Conservation (phyloP, 352 stramenopile species). For the Thalassiosira hispida region DNA sequence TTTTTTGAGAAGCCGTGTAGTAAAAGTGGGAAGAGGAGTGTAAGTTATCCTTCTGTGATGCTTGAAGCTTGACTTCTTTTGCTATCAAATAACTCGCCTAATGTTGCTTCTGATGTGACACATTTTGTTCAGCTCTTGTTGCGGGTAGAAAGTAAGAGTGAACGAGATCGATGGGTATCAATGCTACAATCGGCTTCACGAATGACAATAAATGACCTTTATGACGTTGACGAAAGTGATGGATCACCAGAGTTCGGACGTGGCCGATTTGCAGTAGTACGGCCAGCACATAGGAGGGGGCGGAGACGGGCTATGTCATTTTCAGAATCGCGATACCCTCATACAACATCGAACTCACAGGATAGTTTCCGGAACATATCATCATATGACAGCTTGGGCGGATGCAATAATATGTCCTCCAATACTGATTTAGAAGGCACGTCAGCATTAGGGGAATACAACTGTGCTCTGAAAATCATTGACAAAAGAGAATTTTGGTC, state of each 20-base stretch:
- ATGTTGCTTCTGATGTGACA: not conserved
- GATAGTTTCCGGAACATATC: conserved; percentile 44
- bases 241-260: conserved; percentile 55
- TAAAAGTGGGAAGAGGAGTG: conserved; percentile 58
- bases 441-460: conserved; percentile 27
- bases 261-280: conserved; percentile 74
- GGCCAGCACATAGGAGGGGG: conserved; percentile 54
- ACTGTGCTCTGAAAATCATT: conserved; percentile 83
- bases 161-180: conserved; percentile 72
- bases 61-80: not conserved
- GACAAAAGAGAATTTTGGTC: conserved; percentile 85
- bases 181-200: conserved; percentile 66
- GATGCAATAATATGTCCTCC: conserved; percentile 29
- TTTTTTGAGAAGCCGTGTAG: conserved; percentile 69
- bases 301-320: conserved; percentile 19
- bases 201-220: conserved; percentile 72
- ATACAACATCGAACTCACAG: conserved; percentile 35
- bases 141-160: conserved; percentile 58
- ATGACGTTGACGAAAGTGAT: conserved; percentile 66
- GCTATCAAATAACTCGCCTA: conserved; percentile 1
- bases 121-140: conserved; percentile 63
- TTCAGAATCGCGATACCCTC: conserved; percentile 33
- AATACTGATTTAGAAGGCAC: conserved; percentile 35
- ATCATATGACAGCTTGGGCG: conserved; percentile 43
- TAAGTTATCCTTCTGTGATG: conserved; percentile 36